Evolutionary conservation across 192 early-diverging fungal species (phyloP), one percentile per base, ranked within the genome.

Genomic region (Neocallimastix lanati): DNA sequence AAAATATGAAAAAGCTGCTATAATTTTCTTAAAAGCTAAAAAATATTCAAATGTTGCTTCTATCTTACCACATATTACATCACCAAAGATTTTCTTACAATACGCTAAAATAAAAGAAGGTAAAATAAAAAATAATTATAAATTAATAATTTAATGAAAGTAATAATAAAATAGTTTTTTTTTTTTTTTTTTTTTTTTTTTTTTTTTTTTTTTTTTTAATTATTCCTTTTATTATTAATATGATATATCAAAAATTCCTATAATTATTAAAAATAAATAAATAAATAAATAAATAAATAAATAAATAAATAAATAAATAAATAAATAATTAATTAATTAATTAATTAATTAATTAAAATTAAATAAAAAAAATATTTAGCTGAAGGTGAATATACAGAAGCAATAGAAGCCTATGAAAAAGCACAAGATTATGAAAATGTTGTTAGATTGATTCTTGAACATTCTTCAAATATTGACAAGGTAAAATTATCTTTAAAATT

Each of bases 371-470:
- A 29, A 21, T 29, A 28, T 84, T 76, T 37, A 81, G 86, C 86
- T 18, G 58, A 81, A 37, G 81, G 81, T 18, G 83, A 85, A 67
- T 85, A 82, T 79, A 76, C 77, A 38, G 88, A 89, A 82, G 88
- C 88, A 9, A 85, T 84, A 3, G 29, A 76, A 3, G 88, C 88
- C 1, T 89, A 89, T 83, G 88, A 89, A 76, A 81, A 81, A 35
- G 88, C 86, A 7, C 82, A 85, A 36, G 86, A 88, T 79, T 87
- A 82, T 80, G 87, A 88, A 77, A 85, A 83, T 77, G 84, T 86
- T 29, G 86, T 85, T 16, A 81, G 87, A 11, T 37, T 89, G 6
- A 84, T 83, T 78, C 79, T 89, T 21, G 88, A 89, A 58, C 85
- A 87, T 50, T 78, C 89, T 11, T 79, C 85, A 27, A 83, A 89